phyloP scores from a whole-genome alignment of 768 basidiomycete genomes.

The Tylopilus rubrobrunneus region DNA sequence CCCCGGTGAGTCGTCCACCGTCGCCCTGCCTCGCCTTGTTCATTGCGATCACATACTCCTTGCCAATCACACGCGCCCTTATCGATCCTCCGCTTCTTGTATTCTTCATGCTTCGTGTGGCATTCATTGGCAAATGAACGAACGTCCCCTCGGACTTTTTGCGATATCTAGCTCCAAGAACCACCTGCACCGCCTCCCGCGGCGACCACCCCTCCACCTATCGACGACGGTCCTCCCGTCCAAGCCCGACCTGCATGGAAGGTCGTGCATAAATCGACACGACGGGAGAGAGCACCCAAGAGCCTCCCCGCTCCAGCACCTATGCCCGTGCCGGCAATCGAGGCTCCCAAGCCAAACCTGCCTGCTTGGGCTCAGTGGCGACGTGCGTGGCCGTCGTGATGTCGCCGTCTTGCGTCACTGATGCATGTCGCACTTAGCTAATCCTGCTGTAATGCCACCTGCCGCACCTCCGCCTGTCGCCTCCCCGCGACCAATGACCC shows the following conservation, averaged over 20 bases:
- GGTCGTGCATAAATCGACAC: slow-evolving; percentile 60
- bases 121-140: neutral
- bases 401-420: neutral
- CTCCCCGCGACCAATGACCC: slow-evolving; percentile 36
- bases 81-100: neutral
- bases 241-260: slow-evolving; percentile 74
- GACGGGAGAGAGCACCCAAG: slow-evolving; percentile 46
- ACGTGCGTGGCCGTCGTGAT: slow-evolving; percentile 41
- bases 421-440: slow-evolving; percentile 41
- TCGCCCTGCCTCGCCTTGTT: neutral
- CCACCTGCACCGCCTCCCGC: slow-evolving; percentile 34
- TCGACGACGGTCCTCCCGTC: slow-evolving; percentile 41
- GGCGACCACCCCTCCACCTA: slow-evolving; percentile 42
- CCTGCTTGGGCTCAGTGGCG: slow-evolving; percentile 88
- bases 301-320: slow-evolving; percentile 33
- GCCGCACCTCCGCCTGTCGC: slow-evolving; percentile 24
- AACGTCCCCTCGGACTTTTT: neutral
- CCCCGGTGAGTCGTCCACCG: slow-evolving; percentile 40
- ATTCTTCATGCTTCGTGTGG: neutral
- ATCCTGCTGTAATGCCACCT: slow-evolving; percentile 60
- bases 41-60: neutral
- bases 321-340: slow-evolving; percentile 34
- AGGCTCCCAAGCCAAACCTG: slow-evolving; percentile 46
- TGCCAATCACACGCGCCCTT: neutral
- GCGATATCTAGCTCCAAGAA: slow-evolving; percentile 29